Percentiles rank a stretch among this genome's conserved stretches.
phyloP scores from a whole-genome alignment of 2,329 filamentous ascomycete genomes.

The Cryphonectria parasitica region DNA sequence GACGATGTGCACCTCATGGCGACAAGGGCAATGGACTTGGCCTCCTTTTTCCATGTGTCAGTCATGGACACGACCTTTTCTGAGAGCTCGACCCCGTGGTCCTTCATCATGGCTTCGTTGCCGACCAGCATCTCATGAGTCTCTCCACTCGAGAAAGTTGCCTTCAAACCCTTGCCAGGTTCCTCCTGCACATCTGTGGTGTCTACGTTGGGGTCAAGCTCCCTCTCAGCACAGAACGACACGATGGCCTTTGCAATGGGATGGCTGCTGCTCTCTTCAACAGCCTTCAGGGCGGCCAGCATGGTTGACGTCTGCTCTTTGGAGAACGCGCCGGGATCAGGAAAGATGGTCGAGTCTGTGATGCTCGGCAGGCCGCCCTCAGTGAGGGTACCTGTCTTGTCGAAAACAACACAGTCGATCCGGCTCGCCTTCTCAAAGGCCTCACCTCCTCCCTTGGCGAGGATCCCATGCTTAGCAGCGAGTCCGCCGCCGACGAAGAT shows the following conservation, averaged over 20 bases:
- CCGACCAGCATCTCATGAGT: slow-evolving; percentile 66
- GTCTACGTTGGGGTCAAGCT: slow-evolving; percentile 37
- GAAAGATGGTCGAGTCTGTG: slow-evolving; percentile 55
- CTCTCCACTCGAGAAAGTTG: slow-evolving; percentile 47
- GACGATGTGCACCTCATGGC: slow-evolving; percentile 45
- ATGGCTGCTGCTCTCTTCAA: slow-evolving; percentile 76
- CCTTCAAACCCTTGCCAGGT: slow-evolving; percentile 72
- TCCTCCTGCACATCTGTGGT: slow-evolving; percentile 63
- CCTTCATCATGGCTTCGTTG: slow-evolving; percentile 71
- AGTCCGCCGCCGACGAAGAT: slow-evolving; percentile 82
- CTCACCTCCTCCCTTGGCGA: slow-evolving; percentile 83
- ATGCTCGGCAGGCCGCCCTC: slow-evolving; percentile 72
- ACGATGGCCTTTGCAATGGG: slow-evolving; percentile 74
- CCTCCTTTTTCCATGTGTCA: slow-evolving; percentile 62
- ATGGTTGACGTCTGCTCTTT: slow-evolving; percentile 39
- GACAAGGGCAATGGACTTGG: slow-evolving; percentile 66
- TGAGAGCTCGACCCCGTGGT: slow-evolving; percentile 48
- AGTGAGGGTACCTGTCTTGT: slow-evolving; percentile 86
- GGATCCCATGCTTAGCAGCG: slow-evolving; percentile 77
- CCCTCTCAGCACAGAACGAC: slow-evolving; percentile 55
- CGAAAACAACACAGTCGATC: slow-evolving; percentile 79
- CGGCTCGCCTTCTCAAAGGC: slow-evolving; percentile 84
- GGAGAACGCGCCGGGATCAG: slow-evolving; percentile 33
- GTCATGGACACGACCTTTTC: slow-evolving; percentile 43
- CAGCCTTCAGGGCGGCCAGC: slow-evolving; percentile 58